Conservation (phyloP, 768 basidiomycete species). For the Kwoniella shandongensis region DNA sequence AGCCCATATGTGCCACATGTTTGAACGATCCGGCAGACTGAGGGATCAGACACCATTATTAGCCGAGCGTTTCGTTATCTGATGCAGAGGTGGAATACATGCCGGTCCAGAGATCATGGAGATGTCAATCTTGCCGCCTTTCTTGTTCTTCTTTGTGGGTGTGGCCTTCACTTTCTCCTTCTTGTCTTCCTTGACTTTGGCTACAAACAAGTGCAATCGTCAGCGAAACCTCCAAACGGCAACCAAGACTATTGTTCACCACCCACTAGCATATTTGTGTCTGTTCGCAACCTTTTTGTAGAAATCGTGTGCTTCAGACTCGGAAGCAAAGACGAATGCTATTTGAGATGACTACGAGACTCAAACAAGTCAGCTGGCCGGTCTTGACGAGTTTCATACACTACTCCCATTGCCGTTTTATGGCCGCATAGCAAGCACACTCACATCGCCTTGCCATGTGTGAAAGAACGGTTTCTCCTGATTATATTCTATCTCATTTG, state of each 20-base stretch:
- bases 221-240: not conserved
- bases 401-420: no score
- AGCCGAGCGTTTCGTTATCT: not conserved
- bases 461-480: slow-evolving; percentile 89
- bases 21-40: slow-evolving; percentile 63
- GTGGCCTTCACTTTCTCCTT: slow-evolving; percentile 35
- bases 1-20: slow-evolving; percentile 95
- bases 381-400: no score
- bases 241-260: slow-evolving; percentile 1
- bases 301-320: slow-evolving; percentile 77
- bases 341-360: slow-evolving; percentile 75
- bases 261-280: slow-evolving; percentile 62
- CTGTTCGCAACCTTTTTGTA: slow-evolving; percentile 75
- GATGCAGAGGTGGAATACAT: slow-evolving; percentile 18
- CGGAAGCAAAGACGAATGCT: slow-evolving; percentile 84
- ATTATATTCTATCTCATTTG: slow-evolving; percentile 73
- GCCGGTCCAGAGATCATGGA: slow-evolving; percentile 81
- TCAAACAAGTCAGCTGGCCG: not conserved
- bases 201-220: slow-evolving; percentile 12
- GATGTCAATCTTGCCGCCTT: slow-evolving; percentile 83
- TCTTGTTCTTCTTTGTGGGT: slow-evolving; percentile 53
- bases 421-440: slow-evolving; percentile 54
- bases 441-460: slow-evolving; percentile 85
- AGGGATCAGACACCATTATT: not conserved
- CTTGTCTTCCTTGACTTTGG: slow-evolving; percentile 48